Conservation (phyloP, 2,329 filamentous ascomycete genomes). For the Dactylella cylindrospora region DNA sequence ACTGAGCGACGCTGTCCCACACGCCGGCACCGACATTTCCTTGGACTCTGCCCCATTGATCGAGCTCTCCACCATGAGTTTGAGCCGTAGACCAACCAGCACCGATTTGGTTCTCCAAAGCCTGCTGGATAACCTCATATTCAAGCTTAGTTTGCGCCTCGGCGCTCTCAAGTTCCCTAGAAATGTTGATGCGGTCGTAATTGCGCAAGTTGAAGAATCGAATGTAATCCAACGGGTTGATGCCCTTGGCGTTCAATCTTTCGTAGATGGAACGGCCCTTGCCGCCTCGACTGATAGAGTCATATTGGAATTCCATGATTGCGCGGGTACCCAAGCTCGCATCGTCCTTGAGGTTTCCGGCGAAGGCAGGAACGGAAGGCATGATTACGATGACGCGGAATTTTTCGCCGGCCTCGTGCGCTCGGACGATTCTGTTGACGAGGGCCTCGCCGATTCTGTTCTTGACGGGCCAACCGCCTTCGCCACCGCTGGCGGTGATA, state of each 20-base stretch:
- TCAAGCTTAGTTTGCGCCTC: conserved; percentile 66
- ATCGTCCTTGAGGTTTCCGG: conserved; percentile 73
- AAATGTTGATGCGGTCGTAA: conserved; percentile 79
- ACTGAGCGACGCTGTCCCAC: conserved; percentile 75
- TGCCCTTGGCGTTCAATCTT: conserved; percentile 64
- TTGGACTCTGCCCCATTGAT: conserved; percentile 72
- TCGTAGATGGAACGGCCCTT: conserved; percentile 74
- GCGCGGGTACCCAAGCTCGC: conserved; percentile 74
- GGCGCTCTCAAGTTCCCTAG: conserved; percentile 62
- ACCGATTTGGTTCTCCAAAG: conserved; percentile 52
- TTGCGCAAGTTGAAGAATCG: conserved; percentile 82
- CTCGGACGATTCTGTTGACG: conserved; percentile 73
- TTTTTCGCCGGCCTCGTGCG: conserved; percentile 64
- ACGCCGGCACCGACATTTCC: conserved; percentile 57
- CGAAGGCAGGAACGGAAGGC: conserved; percentile 78
- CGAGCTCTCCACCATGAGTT: conserved; percentile 58
- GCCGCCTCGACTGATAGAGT: conserved; percentile 70
- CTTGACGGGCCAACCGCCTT: conserved; percentile 69
- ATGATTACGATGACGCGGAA: conserved; percentile 78
- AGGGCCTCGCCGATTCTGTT: conserved; percentile 79
- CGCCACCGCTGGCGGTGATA: conserved; percentile 71
- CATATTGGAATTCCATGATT: conserved; percentile 87
- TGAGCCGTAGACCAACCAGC: conserved; percentile 50
- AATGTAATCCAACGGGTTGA: conserved; percentile 73
- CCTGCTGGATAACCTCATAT: conserved; percentile 60